These are phyloP conservation scores for Vanilla planifolia DNA, from an alignment of 106 monocot genomes.

Conservation along the genomic window DNA sequence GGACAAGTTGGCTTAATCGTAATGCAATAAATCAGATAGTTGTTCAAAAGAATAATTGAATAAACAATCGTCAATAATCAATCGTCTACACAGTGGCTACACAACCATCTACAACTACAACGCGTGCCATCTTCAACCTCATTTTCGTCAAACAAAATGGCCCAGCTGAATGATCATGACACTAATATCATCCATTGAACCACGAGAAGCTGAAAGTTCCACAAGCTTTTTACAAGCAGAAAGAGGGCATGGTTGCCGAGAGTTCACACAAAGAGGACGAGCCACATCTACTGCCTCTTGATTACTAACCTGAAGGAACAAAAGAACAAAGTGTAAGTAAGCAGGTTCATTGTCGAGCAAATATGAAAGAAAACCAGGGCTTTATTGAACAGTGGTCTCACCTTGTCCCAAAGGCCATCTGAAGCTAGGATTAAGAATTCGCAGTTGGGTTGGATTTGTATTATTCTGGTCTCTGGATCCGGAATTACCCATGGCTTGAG, in stretches of 20 bases:
- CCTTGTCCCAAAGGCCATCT: constrained; percentile 86
- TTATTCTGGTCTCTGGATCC: constrained; percentile 62
- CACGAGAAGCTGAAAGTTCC: constrained; percentile 36
- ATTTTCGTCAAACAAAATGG: too few species aligned
- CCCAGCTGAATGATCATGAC: constrained; percentile 57
- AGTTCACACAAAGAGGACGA: constrained; percentile 29
- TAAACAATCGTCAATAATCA: too few species aligned
- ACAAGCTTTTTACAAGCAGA: constrained; percentile 62
- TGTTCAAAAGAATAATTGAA: too few species aligned
- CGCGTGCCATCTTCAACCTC: too few species aligned
- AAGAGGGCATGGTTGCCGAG: constrained; percentile 18
- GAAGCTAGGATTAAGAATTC: constrained; percentile 95
- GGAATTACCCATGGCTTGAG: constrained; percentile 81
- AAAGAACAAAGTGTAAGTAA: not conserved
- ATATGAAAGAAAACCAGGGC: not conserved
- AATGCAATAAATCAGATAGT: too few species aligned
- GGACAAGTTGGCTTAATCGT: too few species aligned
- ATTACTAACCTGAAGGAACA: constrained; percentile 38
- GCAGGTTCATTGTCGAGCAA: not conserved
- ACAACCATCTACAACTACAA: too few species aligned
- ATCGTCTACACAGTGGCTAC: too few species aligned
- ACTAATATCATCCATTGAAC: constrained; percentile 59
- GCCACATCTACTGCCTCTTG: constrained; percentile 67
- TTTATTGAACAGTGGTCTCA: not conserved
- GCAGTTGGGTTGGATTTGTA: constrained; percentile 45